These are phyloP conservation scores for Apophysomyces trapeziformis DNA, from an alignment of 371 early-diverging fungal species.

Conservation along the genomic window DNA sequence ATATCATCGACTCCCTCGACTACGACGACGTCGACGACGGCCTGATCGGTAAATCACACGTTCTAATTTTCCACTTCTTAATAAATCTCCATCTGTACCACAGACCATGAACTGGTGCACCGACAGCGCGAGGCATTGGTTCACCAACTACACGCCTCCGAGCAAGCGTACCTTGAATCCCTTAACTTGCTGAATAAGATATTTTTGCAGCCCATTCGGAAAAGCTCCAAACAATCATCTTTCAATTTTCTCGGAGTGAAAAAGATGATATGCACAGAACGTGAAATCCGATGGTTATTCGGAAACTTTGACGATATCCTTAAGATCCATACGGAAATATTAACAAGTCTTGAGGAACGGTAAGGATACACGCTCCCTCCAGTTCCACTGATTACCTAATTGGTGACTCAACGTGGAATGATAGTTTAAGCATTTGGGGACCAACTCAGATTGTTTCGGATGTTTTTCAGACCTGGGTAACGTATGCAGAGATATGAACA, in stretches of 20 bases:
- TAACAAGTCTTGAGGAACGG: slow-evolving; percentile 39
- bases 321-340: slow-evolving; percentile 28
- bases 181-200: slow-evolving; percentile 23
- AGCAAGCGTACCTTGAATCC: slow-evolving; percentile 36
- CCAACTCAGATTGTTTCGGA: slow-evolving; percentile 59
- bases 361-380: slow-evolving; percentile 17
- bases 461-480: slow-evolving; percentile 46
- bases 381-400: slow-evolving; percentile 12
- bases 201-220: slow-evolving; percentile 39
- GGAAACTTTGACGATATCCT: slow-evolving; percentile 41
- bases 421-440: slow-evolving; percentile 52
- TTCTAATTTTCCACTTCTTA: not conserved
- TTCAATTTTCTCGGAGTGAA: slow-evolving; percentile 43
- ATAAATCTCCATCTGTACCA: slow-evolving; percentile 10
- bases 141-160: slow-evolving; percentile 37
- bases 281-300: slow-evolving; percentile 45
- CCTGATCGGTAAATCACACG: slow-evolving; percentile 36
- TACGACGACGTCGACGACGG: slow-evolving; percentile 51
- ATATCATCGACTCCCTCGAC: slow-evolving; percentile 45
- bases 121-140: slow-evolving; percentile 44
- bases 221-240: slow-evolving; percentile 34
- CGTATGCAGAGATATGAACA: not conserved
- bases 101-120: slow-evolving; percentile 46
- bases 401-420: not conserved
- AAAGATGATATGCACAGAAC: slow-evolving; percentile 49